Evolutionary conservation across 1,139 yeast genomes (phyloP).

Genomic region (Saccharomyces hybrid): DNA sequence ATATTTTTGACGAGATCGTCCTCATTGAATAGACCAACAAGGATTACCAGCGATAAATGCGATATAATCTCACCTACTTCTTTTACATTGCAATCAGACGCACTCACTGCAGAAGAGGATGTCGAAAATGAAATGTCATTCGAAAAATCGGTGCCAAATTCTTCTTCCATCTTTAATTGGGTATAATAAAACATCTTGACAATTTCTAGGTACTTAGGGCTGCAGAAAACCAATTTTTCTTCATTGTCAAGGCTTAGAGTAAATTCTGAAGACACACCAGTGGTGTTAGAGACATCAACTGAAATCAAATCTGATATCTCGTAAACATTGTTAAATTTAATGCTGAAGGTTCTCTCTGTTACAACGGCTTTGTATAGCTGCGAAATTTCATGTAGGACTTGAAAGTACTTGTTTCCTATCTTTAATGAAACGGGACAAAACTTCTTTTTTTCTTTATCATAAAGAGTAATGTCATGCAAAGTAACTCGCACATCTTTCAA

Average conservation of each 20-base stretch:
- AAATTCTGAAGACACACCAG: slow-evolving; percentile 49
- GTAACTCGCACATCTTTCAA: slow-evolving; percentile 50
- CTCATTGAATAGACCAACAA: no score
- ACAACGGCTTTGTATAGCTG: slow-evolving; percentile 32
- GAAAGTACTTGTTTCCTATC: slow-evolving; percentile 64
- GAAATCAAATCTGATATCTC: slow-evolving; percentile 44
- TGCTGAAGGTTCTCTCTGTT: slow-evolving; percentile 13
- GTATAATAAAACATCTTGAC: no score
- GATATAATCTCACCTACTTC: no score
- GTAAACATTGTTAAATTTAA: slow-evolving; percentile 46
- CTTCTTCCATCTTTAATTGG: no score
- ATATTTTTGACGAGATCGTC: no score
- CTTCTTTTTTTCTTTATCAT: slow-evolving; percentile 36
- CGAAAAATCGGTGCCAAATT: no score
- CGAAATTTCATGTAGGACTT: slow-evolving; percentile 40
- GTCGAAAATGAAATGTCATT: no score
- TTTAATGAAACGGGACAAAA: slow-evolving; percentile 52
- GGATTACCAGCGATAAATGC: no score
- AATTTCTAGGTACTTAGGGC: slow-evolving; percentile 40
- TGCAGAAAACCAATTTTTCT: slow-evolving; percentile 42
- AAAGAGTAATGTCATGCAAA: slow-evolving; percentile 33
- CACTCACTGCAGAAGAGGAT: no score
- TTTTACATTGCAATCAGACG: no score
- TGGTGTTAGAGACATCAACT: slow-evolving; percentile 44
- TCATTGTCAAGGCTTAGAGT: slow-evolving; percentile 45